Conservation (phyloP, 2,329 filamentous ascomycete species). For the Colletotrichum kahawae region DNA sequence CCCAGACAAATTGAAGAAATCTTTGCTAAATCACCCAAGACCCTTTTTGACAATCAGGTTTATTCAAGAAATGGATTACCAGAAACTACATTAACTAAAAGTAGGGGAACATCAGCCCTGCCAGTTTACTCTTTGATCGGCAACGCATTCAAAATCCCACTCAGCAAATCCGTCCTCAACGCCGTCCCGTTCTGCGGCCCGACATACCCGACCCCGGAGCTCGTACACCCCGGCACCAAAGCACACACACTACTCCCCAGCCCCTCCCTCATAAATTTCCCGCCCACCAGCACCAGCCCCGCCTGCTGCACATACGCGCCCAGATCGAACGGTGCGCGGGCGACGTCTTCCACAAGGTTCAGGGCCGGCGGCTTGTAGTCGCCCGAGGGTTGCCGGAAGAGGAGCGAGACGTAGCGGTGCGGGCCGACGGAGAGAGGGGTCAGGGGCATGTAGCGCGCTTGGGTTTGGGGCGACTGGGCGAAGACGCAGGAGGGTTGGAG, state of each 20-base stretch:
- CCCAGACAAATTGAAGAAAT: not conserved
- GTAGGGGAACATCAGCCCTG: accelerated
- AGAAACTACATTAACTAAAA: not conserved
- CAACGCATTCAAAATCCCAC: not conserved
- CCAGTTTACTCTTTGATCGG: not conserved
- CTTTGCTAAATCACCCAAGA: not conserved
- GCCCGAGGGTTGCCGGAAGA: not conserved
- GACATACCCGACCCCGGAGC: not conserved
- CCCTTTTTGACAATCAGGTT: not conserved
- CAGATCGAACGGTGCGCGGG: not conserved
- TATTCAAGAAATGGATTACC: not conserved
- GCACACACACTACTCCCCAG: not conserved
- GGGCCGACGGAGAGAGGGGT: not conserved
- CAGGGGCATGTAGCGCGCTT: not conserved
- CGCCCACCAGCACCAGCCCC: not conserved
- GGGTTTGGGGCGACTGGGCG: not conserved
- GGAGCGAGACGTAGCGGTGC: not conserved
- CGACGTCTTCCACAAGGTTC: not conserved
- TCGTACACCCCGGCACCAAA: not conserved
- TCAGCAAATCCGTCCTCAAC: not conserved
- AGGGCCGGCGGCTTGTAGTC: not conserved
- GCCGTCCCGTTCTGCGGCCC: not conserved
- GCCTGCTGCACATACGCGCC: not conserved
- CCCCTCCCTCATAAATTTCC: not conserved
- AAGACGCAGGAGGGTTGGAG: not conserved